These are phyloP conservation scores for Glaciozyma martinii DNA, from an alignment of 768 basidiomycete genomes.

Conservation along the genomic window DNA sequence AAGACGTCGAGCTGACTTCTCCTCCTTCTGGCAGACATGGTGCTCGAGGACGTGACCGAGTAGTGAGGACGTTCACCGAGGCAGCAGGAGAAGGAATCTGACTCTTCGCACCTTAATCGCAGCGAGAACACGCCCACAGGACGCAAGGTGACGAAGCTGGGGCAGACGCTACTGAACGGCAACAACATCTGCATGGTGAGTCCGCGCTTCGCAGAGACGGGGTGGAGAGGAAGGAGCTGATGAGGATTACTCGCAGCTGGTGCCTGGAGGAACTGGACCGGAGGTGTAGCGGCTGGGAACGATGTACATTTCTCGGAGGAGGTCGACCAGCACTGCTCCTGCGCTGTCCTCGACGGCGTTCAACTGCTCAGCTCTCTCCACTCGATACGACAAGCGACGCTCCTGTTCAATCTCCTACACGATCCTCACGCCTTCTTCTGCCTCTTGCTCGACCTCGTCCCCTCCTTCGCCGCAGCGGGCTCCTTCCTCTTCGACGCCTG, in stretches of 20 bases:
- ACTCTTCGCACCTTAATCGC: background rate
- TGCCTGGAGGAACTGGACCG: no score
- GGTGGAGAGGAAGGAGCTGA: no score
- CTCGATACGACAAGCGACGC: no score
- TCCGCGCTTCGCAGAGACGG: no score
- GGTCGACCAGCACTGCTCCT: no score
- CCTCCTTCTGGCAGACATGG: slow-evolving; percentile 47
- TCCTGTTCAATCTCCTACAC: no score
- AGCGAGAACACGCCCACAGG: slow-evolving; percentile 77
- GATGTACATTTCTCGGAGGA: no score
- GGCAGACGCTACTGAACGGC: slow-evolving; percentile 82
- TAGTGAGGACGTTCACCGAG: slow-evolving; percentile 50
- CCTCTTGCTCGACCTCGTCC: background rate
- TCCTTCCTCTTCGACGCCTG: slow-evolving; percentile 3
- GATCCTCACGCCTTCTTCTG: background rate
- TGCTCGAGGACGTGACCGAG: slow-evolving; percentile 91
- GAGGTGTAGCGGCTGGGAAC: no score
- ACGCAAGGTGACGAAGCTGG: slow-evolving; percentile 67
- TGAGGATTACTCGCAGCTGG: no score
- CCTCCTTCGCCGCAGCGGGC: background rate
- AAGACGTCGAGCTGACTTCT: background rate
- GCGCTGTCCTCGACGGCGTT: no score
- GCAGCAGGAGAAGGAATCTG: background rate
- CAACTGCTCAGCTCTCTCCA: no score
- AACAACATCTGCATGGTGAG: slow-evolving; percentile 60